Evolutionary conservation across 2,329 filamentous ascomycete genomes (phyloP).

Genomic region (Mariannaea elegans): DNA sequence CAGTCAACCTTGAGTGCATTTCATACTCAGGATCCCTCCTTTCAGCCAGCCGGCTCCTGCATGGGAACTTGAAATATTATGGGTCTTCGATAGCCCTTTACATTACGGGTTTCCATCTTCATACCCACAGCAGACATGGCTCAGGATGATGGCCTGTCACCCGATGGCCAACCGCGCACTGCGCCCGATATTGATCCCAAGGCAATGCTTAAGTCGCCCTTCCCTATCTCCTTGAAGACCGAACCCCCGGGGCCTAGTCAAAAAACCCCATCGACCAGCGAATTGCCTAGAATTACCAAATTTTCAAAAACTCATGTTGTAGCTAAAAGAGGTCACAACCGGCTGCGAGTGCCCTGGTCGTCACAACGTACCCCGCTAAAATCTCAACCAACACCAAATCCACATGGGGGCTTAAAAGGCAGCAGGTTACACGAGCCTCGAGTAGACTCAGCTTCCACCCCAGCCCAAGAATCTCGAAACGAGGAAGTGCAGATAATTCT

Average conservation of each 20-base stretch:
- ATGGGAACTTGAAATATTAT: constrained; percentile 15
- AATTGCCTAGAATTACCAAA: constrained; percentile 1
- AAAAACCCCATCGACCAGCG: not conserved
- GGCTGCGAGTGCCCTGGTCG: constrained; percentile 11
- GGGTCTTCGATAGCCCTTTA: constrained; percentile 13
- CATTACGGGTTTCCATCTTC: constrained; percentile 7
- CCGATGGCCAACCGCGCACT: constrained; percentile 29
- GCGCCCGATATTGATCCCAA: constrained; percentile 22
- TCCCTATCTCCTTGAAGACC: constrained; percentile 13
- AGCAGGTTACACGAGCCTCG: not conserved
- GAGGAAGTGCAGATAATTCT: too few relatives aligned
- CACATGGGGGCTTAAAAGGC: constrained; percentile 1
- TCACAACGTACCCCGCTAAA: constrained; percentile 12
- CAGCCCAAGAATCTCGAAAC: not conserved
- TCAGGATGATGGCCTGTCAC: constrained; percentile 14
- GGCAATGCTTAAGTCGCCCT: not conserved
- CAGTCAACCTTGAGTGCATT: not conserved
- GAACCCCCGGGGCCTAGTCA: not conserved
- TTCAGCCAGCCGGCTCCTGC: not conserved
- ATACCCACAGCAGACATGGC: constrained; percentile 29
- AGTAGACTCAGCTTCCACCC: not conserved
- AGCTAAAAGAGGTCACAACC: constrained; percentile 28
- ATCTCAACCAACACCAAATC: not conserved
- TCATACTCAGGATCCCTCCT: not conserved
- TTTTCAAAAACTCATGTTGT: constrained; percentile 17